Percentiles rank a stretch among this genome's conserved stretches.
Conservation (phyloP, 176 grass and related monocot genomes). For the Calamus simplicifolius region DNA sequence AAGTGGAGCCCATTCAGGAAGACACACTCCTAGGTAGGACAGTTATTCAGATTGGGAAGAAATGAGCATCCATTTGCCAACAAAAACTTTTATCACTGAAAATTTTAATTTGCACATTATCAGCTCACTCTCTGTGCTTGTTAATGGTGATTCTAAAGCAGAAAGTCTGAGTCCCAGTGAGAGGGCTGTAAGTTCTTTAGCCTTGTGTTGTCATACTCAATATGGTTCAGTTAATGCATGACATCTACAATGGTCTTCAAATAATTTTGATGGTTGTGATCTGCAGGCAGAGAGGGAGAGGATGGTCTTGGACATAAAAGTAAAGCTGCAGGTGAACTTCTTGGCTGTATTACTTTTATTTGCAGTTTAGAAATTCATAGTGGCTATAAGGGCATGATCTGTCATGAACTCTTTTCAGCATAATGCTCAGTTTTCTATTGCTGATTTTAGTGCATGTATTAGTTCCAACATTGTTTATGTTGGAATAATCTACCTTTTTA, state of each 20-base stretch:
- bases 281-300: constrained; percentile 82
- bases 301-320: constrained; percentile 99
- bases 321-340: constrained; percentile 87
- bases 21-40: constrained; percentile 51
- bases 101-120: constrained; percentile 21
- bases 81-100: neutral
- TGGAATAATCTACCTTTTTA: neutral
- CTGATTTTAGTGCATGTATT: too few species aligned
- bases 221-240: too few species aligned
- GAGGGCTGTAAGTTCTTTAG: constrained; percentile 65
- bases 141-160: constrained; percentile 54
- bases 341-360: neutral
- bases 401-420: neutral
- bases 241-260: neutral
- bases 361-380: neutral
- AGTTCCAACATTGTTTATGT: neutral
- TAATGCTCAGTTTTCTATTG: neutral
- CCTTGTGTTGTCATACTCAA: neutral
- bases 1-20: constrained; percentile 56
- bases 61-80: too few species aligned
- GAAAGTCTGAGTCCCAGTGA: constrained; percentile 96
- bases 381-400: neutral
- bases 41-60: neutral
- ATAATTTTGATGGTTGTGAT: constrained; percentile 22
- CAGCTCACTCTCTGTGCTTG: constrained; percentile 50